Evolutionary conservation across 129 eudicot genomes (phyloP).

Genomic region (Ambrosia trifida): DNA sequence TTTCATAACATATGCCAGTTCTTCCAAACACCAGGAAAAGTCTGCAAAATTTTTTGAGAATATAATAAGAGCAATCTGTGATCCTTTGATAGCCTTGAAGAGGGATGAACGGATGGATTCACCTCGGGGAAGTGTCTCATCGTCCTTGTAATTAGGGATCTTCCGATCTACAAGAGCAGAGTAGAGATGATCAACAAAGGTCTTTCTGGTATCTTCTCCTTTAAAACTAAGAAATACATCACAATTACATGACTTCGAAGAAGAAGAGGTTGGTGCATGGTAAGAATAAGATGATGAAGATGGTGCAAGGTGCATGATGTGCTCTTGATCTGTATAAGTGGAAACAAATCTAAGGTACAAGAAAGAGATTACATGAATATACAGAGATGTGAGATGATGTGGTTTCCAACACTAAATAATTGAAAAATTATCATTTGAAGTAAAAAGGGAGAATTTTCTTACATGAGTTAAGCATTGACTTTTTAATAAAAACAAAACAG

Average conservation of each 20-base stretch:
- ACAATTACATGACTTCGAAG: background rate
- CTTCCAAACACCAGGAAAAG: conserved; percentile 1
- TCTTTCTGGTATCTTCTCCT: too few relatives aligned
- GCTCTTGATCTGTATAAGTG: background rate
- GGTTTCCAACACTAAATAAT: too few relatives aligned
- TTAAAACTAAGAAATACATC: too few relatives aligned
- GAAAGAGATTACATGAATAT: background rate
- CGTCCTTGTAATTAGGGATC: background rate
- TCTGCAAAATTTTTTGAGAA: background rate
- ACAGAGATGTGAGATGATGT: too few relatives aligned
- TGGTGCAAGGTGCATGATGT: too few relatives aligned
- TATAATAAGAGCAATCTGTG: background rate
- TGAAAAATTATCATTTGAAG: too few relatives aligned
- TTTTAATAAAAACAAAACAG: too few relatives aligned
- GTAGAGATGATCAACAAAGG: background rate
- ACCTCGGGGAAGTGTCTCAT: conserved; percentile 9
- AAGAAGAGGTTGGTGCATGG: background rate
- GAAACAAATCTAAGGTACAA: background rate
- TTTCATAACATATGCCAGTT: conserved; percentile 9
- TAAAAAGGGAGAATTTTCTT: too few relatives aligned
- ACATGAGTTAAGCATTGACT: too few relatives aligned
- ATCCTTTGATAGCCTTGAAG: conserved; percentile 9
- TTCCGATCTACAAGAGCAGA: background rate
- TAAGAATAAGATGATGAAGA: background rate
- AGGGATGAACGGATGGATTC: background rate